A percentile compares a stretch with the other conserved stretches of the same genome.
Conservation (phyloP, 306 rosid genomes). For the Glycine soja region DNA sequence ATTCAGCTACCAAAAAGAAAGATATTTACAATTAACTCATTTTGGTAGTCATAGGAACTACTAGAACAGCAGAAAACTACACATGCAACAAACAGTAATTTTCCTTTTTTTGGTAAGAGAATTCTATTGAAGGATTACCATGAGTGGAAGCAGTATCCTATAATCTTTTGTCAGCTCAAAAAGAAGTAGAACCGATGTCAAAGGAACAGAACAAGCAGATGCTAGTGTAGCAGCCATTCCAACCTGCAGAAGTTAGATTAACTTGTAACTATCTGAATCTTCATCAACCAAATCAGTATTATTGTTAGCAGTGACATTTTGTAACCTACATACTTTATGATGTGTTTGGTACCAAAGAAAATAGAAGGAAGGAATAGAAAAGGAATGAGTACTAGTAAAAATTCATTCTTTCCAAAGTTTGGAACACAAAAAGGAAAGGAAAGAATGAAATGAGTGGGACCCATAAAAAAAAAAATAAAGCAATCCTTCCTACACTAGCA, state of each 20-base stretch:
- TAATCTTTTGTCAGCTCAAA: slow-evolving; percentile 99
- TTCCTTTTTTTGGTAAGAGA: background rate
- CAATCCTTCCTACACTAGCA: background rate
- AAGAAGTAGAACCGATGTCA: slow-evolving; percentile 96
- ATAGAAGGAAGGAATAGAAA: background rate
- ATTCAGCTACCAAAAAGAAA: slow-evolving; percentile 9
- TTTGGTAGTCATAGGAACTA: slow-evolving; percentile 30
- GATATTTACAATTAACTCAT: slow-evolving; percentile 20
- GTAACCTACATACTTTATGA: slow-evolving; percentile 12
- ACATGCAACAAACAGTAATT: slow-evolving; percentile 12
- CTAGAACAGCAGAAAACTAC: slow-evolving; percentile 27
- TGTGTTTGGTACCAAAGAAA: background rate
- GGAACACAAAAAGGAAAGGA: background rate
- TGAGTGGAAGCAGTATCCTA: slow-evolving; percentile 95
- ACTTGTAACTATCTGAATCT: slow-evolving; percentile 39
- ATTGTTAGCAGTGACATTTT: slow-evolving; percentile 19
- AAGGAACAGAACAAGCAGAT: slow-evolving; percentile 94
- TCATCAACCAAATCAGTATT: slow-evolving; percentile 35
- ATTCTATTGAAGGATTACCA: slow-evolving; percentile 67
- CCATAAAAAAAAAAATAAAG: background rate
- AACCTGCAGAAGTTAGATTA: slow-evolving; percentile 64
- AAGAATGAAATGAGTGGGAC: background rate
- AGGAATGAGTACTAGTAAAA: background rate
- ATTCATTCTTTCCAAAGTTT: background rate
- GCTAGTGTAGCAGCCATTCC: slow-evolving; percentile 99